These are phyloP conservation scores for Pseudocercospora musae DNA, from an alignment of 2,329 filamentous ascomycete species.

Conservation along the genomic window DNA sequence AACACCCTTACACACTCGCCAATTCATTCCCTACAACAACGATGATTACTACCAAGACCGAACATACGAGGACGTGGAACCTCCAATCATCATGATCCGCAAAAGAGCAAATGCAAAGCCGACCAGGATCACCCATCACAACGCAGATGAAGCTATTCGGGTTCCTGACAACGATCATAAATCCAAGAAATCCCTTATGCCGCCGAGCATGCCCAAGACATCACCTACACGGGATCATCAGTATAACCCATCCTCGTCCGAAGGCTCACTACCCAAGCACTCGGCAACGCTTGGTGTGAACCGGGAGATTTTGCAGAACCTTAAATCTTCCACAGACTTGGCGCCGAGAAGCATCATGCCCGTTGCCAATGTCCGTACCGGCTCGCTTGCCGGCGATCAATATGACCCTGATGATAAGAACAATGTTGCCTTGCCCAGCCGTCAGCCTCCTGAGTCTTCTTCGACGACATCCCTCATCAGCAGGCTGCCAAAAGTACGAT, in stretches of 20 bases:
- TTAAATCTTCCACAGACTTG: conserved; percentile 7
- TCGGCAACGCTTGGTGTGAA: conserved; percentile 5
- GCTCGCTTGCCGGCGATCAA: background rate
- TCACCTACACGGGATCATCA: background rate
- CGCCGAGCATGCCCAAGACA: conserved; percentile 4
- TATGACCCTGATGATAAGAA: background rate
- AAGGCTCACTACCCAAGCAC: background rate
- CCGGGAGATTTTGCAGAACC: conserved; percentile 2
- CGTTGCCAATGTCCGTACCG: conserved; percentile 1
- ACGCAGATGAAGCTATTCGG: background rate
- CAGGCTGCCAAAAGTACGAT: conserved; percentile 26
- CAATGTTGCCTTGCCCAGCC: conserved; percentile 1
- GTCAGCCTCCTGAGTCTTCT: conserved; percentile 1
- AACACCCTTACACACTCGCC: background rate
- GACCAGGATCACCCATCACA: conserved; percentile 9
- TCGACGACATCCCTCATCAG: conserved; percentile 8
- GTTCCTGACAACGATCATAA: background rate
- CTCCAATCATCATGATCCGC: conserved; percentile 13
- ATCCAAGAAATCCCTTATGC: background rate
- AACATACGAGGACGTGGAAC: conserved; percentile 4
- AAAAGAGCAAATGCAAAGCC: conserved; percentile 14
- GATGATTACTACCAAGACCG: conserved; percentile 2
- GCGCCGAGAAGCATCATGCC: conserved; percentile 9
- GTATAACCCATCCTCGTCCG: background rate
- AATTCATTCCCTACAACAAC: conserved; percentile 8